Base-by-base conservation (phyloP, 306 rosid genomes). In the Dryas drummondii region DNA sequence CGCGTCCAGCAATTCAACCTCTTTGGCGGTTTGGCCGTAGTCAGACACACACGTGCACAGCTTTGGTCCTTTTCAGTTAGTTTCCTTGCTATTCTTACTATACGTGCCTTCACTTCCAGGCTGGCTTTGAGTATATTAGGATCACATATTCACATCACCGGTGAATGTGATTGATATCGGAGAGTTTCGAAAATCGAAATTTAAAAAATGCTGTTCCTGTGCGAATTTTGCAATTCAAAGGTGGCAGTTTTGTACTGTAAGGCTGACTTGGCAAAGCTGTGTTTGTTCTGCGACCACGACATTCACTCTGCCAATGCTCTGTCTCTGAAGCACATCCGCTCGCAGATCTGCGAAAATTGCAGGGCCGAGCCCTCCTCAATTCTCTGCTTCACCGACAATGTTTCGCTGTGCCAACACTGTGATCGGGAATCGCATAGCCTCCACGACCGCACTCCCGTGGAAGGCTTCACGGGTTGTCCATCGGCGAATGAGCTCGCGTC, bases 271-370 rank as follows among this genome's bases (percentile, higher is more conserved):
- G 85, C 88, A 0, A 87, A 71, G 46, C 88, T 84, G 6, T 87
- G 91, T 42, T 32, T 87, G 10, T 5, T 70, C 0, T 87, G 88
- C 5, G 88, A 84, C 74, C 88, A 83, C 12, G 88, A 72, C 54
- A 86, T 87, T 17, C 90, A 87, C 78, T 73, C 86, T 4, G 88
- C 88, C 37, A 87, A 87, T 75, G 76, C 87, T 0, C 83, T 87
- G 40, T 85, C 91, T 16, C 80, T 84, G 60, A 87, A 78, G 76
- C 91, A 87, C 85, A 74, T 83, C 14, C 85, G 88, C 8, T 75
- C 1, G 51, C 84, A 65, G 69, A 79, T 87, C 58, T 87, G 83
- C 48, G 73, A 77, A 53, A 68, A 56, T 73, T 82, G 88, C 59
- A 12, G 66, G 9, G 44, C 12, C 81, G 80, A 81, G 57, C 58